A percentile compares a stretch with the other conserved stretches of the same genome.
Evolutionary conservation across 2,329 filamentous ascomycete genomes (phyloP).

Genomic region (Tympanopsis confertula): DNA sequence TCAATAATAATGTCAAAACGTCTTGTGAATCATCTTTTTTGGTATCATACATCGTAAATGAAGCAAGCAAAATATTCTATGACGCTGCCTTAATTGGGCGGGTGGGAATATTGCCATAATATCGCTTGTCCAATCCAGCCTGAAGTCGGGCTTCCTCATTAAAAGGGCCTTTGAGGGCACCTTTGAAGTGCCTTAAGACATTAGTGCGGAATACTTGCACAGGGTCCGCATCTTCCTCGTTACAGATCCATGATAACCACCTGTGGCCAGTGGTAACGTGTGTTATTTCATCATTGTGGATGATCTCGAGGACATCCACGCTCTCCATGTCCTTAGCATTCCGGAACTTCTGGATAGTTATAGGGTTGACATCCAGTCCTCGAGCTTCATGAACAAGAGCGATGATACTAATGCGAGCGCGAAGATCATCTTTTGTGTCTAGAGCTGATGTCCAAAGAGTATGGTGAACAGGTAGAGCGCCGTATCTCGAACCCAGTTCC

Average conservation of each 20-base stretch:
- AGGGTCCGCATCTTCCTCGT: slow-evolving; percentile 28
- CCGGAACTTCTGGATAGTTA: slow-evolving; percentile 33
- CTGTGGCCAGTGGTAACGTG: slow-evolving; percentile 33
- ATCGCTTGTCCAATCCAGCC: slow-evolving; percentile 28
- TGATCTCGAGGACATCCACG: slow-evolving; percentile 25
- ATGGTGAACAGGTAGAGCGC: slow-evolving; percentile 30
- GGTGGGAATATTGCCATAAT: slow-evolving; percentile 25
- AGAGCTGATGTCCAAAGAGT: slow-evolving; percentile 30
- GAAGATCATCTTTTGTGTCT: slow-evolving; percentile 27
- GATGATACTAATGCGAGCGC: slow-evolving; percentile 31
- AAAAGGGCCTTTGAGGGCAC: slow-evolving; percentile 28
- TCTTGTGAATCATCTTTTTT: no score
- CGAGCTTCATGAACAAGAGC: slow-evolving; percentile 33
- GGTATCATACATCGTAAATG: no score
- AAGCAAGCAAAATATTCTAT: no score
- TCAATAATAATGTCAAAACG: no score
- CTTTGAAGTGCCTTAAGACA: slow-evolving; percentile 27
- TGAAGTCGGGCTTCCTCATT: slow-evolving; percentile 27
- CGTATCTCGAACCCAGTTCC: slow-evolving; percentile 29
- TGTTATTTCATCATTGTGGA: slow-evolving; percentile 34
- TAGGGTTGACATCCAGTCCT: slow-evolving; percentile 30
- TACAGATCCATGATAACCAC: slow-evolving; percentile 33
- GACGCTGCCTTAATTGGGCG: no score
- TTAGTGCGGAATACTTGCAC: slow-evolving; percentile 29
- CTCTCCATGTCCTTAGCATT: slow-evolving; percentile 25